Conservation (phyloP, 169 alveolate species). For the Plasmodium relictum region DNA sequence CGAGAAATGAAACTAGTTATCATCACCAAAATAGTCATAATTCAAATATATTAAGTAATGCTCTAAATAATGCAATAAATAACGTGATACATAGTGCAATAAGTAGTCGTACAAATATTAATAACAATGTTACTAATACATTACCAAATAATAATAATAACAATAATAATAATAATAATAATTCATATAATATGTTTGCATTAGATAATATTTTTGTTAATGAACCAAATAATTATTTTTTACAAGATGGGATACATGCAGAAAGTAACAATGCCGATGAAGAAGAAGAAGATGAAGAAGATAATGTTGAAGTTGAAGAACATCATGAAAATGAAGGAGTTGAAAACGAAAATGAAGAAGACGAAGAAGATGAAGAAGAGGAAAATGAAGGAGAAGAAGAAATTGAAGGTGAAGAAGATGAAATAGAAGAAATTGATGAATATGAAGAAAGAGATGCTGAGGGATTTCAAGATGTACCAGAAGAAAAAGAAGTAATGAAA, state of each 20-base stretch:
- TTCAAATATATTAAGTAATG: not conserved
- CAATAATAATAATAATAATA: not conserved
- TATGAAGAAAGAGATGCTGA: not conserved
- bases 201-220: slow-evolving; percentile 4
- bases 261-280: slow-evolving; percentile 36
- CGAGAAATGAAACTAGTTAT: slow-evolving; percentile 11
- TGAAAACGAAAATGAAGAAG: not conserved
- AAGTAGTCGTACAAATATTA: not conserved
- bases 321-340: not conserved
- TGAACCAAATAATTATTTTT: slow-evolving; percentile 31
- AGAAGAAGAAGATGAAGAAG: slow-evolving; percentile 4
- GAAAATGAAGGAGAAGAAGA: not conserved
- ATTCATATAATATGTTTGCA: not conserved
- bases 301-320: not conserved
- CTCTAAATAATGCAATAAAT: slow-evolving; percentile 1
- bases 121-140: not conserved
- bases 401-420: not conserved
- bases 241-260: slow-evolving; percentile 41
- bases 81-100: not conserved
- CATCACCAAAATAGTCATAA: slow-evolving; percentile 1
- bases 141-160: not conserved
- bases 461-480: not conserved
- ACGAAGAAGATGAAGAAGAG: not conserved
- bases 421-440: not conserved
- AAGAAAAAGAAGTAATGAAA: not conserved